Evolutionary conservation across 371 early-diverging fungal species (phyloP).

Genomic region (Capniomyces stellatus): DNA sequence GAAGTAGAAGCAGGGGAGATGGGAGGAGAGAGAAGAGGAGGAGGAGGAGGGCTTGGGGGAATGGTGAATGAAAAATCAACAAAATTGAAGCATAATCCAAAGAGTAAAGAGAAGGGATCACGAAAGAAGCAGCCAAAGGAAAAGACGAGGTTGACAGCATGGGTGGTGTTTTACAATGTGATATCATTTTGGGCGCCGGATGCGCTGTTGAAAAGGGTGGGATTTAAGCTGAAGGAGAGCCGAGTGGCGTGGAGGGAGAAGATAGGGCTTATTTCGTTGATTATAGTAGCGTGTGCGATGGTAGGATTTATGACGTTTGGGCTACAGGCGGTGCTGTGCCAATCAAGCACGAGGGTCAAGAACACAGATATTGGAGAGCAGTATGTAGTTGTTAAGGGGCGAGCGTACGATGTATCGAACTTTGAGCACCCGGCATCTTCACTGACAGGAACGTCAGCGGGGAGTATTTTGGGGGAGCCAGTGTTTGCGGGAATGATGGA

Average conservation of each 20-base stretch:
- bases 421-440: constrained; percentile 28
- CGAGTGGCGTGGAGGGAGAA: constrained; percentile 61
- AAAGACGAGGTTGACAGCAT: constrained; percentile 13
- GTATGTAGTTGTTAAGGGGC: constrained; percentile 35
- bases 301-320: constrained; percentile 49
- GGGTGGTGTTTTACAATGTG: constrained; percentile 52
- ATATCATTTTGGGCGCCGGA: constrained; percentile 65
- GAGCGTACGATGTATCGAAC: constrained; percentile 32
- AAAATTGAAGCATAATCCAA: too few relatives aligned
- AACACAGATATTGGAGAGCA: constrained; percentile 25
- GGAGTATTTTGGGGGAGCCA: constrained; percentile 39
- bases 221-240: constrained; percentile 11
- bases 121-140: not conserved
- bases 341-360: constrained; percentile 19
- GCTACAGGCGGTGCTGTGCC: constrained; percentile 31
- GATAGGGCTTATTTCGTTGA: constrained; percentile 52
- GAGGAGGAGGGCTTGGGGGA: not conserved
- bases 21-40: not conserved
- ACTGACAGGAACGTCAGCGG: constrained; percentile 19
- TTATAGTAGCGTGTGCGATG: constrained; percentile 31
- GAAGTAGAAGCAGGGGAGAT: not conserved
- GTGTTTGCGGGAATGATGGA: constrained; percentile 52
- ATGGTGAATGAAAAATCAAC: too few relatives aligned
- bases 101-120: too few relatives aligned
- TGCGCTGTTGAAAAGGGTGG: constrained; percentile 32